Conservation (phyloP, 192 early-diverging fungal species). For the Chytriomyces hyalinus region DNA sequence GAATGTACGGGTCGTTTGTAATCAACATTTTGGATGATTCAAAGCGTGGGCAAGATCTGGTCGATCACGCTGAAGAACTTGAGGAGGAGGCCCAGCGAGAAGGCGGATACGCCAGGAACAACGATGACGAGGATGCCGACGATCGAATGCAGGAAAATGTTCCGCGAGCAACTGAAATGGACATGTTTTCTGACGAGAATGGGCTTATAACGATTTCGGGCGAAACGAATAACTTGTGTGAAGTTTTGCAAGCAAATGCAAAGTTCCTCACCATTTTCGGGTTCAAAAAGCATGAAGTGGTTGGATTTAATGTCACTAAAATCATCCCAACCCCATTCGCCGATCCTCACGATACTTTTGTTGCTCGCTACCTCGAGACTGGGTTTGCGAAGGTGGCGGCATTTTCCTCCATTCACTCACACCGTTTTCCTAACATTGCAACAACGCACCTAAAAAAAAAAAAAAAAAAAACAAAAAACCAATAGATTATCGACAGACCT, state of each 20-base stretch:
- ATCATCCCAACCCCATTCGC: slow-evolving; percentile 51
- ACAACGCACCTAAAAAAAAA: background rate
- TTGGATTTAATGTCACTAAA: slow-evolving; percentile 42
- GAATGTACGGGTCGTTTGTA: slow-evolving; percentile 47
- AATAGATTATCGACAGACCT: slow-evolving; percentile 48
- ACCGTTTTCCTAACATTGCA: background rate
- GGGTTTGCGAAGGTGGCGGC: slow-evolving; percentile 47
- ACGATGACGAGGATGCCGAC: background rate
- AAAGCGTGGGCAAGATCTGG: slow-evolving; percentile 41
- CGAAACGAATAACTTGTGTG: slow-evolving; percentile 6
- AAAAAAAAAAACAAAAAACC: background rate
- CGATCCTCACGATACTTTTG: slow-evolving; percentile 41
- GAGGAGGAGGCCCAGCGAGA: slow-evolving; percentile 34
- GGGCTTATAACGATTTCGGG: slow-evolving; percentile 27
- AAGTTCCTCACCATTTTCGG: slow-evolving; percentile 31
- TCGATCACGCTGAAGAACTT: slow-evolving; percentile 50
- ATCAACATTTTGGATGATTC: slow-evolving; percentile 50
- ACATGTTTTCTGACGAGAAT: slow-evolving; percentile 28
- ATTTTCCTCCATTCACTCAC: background rate
- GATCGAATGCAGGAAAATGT: background rate
- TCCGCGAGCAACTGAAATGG: slow-evolving; percentile 7
- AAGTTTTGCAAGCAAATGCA: slow-evolving; percentile 33
- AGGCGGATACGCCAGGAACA: background rate
- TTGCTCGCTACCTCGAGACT: slow-evolving; percentile 48
- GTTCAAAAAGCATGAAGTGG: slow-evolving; percentile 35